Evolutionary conservation across 345 rosid species (phyloP), one percentile per base, ranked within the genome.

Genomic region (Geranium brycei): DNA sequence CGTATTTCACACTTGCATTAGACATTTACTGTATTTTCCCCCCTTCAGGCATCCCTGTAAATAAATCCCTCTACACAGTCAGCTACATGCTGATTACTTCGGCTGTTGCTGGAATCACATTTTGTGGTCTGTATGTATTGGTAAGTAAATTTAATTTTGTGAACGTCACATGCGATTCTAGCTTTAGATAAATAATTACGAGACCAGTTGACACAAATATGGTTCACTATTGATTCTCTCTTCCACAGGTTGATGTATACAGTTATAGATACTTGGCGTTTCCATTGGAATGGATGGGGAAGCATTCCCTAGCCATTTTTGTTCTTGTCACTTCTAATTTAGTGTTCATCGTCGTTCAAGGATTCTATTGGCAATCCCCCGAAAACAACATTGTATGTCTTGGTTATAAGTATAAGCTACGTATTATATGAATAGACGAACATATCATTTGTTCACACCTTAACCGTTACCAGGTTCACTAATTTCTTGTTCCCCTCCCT

Each of bases 271-370:
- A 8, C 10, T 35, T 63, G 68, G 68, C 79, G 31, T 65, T 19
- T 30, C 31, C 63, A 1, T 62, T 80, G 73, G 81, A 72, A 63
- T 80, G 81, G 84, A 77, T 77, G 77, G 84, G 84, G 66, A 72
- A 41, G 63, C 84, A 80, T 70, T 73, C 84, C 10, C 72, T 80
- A 67, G 32, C 62, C 19, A 75, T 80, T 62, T 80, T 80, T 56
- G 51, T 80, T 13, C 60, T 80, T 4, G 59, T 80, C 63, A 62
- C 67, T 59, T 77, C 84, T 7, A 80, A 80, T 66, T 30, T 77
- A 18, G 77, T 65, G 16, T 62, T 80, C 31, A 70, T 75, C 31
- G 71, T 68, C 19, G 62, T 75, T 56, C 81, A 75, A 59, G 84
- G 84, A 57, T 75, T 80, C 66, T 80, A 77, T 67, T 75, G 73